phyloP scores from a whole-genome alignment of 768 basidiomycete species.

The Vararia minispora region DNA sequence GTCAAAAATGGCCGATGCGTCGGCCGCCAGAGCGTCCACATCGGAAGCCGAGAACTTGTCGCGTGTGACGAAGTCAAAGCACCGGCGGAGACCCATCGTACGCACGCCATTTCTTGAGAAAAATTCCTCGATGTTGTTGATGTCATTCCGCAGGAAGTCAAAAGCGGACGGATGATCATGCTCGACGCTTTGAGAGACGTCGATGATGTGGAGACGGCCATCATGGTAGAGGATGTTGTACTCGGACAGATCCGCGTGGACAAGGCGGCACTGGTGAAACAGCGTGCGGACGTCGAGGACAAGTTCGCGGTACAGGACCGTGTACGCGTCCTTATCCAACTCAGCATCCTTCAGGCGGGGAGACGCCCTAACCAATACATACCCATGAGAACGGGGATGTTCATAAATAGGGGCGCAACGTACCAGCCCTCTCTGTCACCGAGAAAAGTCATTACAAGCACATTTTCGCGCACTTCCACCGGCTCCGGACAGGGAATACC shows the following conservation, averaged over 20 bases:
- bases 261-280: constrained; percentile 85
- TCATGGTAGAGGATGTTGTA: constrained; percentile 93
- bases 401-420: constrained; percentile 20
- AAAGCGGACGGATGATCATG: constrained; percentile 96
- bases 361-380: constrained; percentile 63
- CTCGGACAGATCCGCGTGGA: constrained; percentile 96
- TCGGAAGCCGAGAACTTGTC: constrained; percentile 31
- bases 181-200: constrained; percentile 97
- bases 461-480: constrained; percentile 90
- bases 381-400: too few species aligned
- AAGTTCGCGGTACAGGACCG: constrained; percentile 65
- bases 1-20: too few species aligned
- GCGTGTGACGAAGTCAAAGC: constrained; percentile 83
- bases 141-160: constrained; percentile 88
- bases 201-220: constrained; percentile 82
- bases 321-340: constrained; percentile 38
- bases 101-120: constrained; percentile 67
- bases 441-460: constrained; percentile 91
- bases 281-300: constrained; percentile 71
- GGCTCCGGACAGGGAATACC: constrained; percentile 84
- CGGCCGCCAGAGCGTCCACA: constrained; percentile 11
- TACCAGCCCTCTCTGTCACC: constrained; percentile 78
- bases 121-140: constrained; percentile 89
- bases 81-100: constrained; percentile 67
- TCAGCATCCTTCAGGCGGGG: constrained; percentile 88